phyloP scores from a whole-genome alignment of 768 basidiomycete genomes.

The Tylopilus balloui region DNA sequence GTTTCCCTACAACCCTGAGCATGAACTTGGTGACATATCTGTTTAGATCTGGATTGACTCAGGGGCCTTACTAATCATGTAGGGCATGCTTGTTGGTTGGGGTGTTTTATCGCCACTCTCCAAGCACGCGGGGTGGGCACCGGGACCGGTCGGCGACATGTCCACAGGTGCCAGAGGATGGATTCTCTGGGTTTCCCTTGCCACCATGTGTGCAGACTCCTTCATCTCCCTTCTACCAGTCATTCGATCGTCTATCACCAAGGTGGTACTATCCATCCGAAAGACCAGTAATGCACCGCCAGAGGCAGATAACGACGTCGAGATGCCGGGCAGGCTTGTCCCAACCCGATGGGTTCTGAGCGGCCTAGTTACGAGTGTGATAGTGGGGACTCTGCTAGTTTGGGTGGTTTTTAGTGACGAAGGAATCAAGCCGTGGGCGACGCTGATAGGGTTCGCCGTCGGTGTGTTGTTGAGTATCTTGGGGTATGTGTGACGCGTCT shows the following conservation, averaged over 20 bases:
- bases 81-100: conserved; percentile 99
- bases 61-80: conserved; percentile 3
- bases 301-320: conserved; percentile 56
- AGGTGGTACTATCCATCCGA: conserved; percentile 30
- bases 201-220: conserved; percentile 93
- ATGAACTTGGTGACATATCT: conserved; percentile 74
- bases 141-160: conserved; percentile 87
- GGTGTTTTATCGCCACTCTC: conserved; percentile 86
- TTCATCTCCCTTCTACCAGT: conserved; percentile 83
- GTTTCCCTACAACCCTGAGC: conserved; percentile 86
- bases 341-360: conserved; percentile 71
- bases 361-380: conserved; percentile 60
- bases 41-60: not conserved
- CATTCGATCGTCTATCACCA: conserved; percentile 46
- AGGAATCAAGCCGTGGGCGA: conserved; percentile 95
- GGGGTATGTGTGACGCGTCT: conserved; percentile 49
- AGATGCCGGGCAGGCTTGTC: conserved; percentile 76
- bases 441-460: conserved; percentile 73
- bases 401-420: conserved; percentile 88
- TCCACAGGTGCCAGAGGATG: conserved; percentile 86
- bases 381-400: conserved; percentile 71
- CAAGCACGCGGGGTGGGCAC: conserved; percentile 84
- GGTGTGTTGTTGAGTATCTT: conserved; percentile 84
- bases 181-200: conserved; percentile 95
- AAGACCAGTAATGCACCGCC: conserved; percentile 20